Evolutionary conservation across 2,329 filamentous ascomycete species (phyloP).

Genomic region (Microdochium nivale): DNA sequence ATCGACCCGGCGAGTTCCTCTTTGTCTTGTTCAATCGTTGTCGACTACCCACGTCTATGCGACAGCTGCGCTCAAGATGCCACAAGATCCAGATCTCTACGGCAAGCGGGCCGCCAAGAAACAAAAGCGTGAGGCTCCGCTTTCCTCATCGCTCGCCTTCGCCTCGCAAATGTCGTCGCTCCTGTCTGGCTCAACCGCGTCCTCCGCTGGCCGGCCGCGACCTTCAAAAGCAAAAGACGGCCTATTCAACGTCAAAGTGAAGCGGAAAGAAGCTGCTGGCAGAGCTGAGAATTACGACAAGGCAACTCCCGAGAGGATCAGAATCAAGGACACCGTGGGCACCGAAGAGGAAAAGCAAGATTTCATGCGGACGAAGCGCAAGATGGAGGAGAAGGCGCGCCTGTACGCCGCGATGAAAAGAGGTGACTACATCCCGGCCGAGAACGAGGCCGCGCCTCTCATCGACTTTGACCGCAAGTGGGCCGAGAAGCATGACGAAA

Average conservation of each 20-base stretch:
- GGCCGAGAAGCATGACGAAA: conserved; percentile 55
- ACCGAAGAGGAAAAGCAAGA: conserved; percentile 58
- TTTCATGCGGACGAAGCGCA: conserved; percentile 63
- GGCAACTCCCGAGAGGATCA: conserved; percentile 24
- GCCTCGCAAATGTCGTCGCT: conserved; percentile 79
- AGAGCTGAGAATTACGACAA: conserved; percentile 46
- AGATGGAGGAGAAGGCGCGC: conserved; percentile 84
- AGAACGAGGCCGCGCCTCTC: conserved; percentile 57
- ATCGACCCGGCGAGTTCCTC: not conserved
- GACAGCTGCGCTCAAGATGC: conserved; percentile 30
- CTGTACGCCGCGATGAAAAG: conserved; percentile 85
- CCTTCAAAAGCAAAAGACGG: conserved; percentile 53
- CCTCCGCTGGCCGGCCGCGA: conserved; percentile 40
- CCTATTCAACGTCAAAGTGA: conserved; percentile 50
- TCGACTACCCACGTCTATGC: not conserved
- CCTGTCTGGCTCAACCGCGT: conserved; percentile 44
- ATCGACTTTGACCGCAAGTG: conserved; percentile 97
- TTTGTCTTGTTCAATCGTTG: not conserved
- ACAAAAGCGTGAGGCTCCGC: conserved; percentile 58
- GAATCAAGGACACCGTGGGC: conserved; percentile 42
- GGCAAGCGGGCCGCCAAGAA: conserved; percentile 65
- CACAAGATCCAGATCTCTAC: conserved; percentile 65
- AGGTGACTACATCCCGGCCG: conserved; percentile 67
- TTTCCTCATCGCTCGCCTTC: conserved; percentile 73
- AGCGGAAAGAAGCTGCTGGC: conserved; percentile 40